Conservation (phyloP, 768 basidiomycete genomes). For the Russula sp. region DNA sequence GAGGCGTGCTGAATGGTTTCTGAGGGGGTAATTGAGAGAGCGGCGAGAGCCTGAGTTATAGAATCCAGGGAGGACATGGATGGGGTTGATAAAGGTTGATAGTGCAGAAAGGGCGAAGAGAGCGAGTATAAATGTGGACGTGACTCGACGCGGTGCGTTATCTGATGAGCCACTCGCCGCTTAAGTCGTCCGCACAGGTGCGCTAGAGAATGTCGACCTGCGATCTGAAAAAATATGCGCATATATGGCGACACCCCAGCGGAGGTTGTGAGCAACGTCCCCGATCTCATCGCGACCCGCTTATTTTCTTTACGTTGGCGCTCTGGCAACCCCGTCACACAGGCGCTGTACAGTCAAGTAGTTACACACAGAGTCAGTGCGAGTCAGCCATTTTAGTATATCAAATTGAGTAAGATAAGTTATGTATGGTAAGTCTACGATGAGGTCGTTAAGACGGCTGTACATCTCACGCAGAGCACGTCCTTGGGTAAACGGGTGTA, state of each 20-base stretch:
- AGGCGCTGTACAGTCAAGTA: no score
- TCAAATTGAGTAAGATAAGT: conserved; percentile 10
- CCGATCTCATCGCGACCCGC: not conserved
- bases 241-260: conserved; percentile 21
- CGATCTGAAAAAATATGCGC: conserved; percentile 18
- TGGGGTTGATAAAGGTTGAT: conserved; percentile 28
- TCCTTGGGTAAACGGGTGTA: conserved; percentile 53
- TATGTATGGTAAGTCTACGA: conserved; percentile 19
- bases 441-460: conserved; percentile 31
- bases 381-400: not conserved
- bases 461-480: conserved; percentile 66
- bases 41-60: conserved; percentile 44
- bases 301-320: conserved; percentile 17
- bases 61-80: conserved; percentile 41
- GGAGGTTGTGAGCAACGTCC: conserved; percentile 5
- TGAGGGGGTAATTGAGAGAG: conserved; percentile 54
- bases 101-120: not conserved
- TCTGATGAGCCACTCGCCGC: conserved; percentile 27
- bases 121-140: conserved; percentile 8
- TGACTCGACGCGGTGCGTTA: conserved; percentile 31
- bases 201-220: conserved; percentile 17
- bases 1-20: conserved; percentile 55
- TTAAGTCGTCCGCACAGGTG: conserved; percentile 7
- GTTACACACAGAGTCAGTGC: not conserved
- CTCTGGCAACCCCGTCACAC: not conserved